Base-by-base conservation (phyloP, 345 rosid species). In the Syzygium oleosum region DNA sequence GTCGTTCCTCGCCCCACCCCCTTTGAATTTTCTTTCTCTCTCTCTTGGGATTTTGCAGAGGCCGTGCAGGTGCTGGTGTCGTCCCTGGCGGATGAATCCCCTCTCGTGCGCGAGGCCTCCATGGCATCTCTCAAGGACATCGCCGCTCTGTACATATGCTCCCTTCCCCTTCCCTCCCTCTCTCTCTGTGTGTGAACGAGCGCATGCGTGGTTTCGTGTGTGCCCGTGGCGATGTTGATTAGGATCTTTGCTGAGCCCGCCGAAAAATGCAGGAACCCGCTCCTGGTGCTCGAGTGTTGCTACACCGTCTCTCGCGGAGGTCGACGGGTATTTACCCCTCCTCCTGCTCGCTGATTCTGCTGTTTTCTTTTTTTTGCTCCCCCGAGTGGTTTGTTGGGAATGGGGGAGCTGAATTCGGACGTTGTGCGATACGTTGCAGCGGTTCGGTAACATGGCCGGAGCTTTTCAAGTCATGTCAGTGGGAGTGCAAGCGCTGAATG, bases 361-460 rank as follows among this genome's bases (percentile, higher is more conserved):
- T 53, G 23, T 21, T 5, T 87, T 87, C 77, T 12, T 65, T 61
- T 15, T 51, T 88, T n/a, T n/a, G n/a, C 41, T 86, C 38, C 59
- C 19, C 23, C 31, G 29, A 12, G 38, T 52, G 49, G 84, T 55
- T 55, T 29, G 9, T 65, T 87, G 29, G 46, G 78, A 25, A 84
- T 12, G 38, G 84, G 84, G 65, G 85, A 65, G 88, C 27, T 88
- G 88, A 51, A 41, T 87, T 43, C 19, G 51, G 49, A 5, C 29
- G 52, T 12, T 31, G 84, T 73, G 84, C 31, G 88, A 9, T 65
- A 85, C 92, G 84, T 90, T 89, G 84, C 90, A 97, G 99, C 92
- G 99, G 68, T 96, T 95, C 89, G 92, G 98, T 85, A 97, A 97
- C 90, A 93, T 97, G 96, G 99, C 99, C 59, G 99, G 98, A 87